phyloP scores from a whole-genome alignment of 495 filamentous ascomycete genomes.

The Hypomontagnella monticulosa region DNA sequence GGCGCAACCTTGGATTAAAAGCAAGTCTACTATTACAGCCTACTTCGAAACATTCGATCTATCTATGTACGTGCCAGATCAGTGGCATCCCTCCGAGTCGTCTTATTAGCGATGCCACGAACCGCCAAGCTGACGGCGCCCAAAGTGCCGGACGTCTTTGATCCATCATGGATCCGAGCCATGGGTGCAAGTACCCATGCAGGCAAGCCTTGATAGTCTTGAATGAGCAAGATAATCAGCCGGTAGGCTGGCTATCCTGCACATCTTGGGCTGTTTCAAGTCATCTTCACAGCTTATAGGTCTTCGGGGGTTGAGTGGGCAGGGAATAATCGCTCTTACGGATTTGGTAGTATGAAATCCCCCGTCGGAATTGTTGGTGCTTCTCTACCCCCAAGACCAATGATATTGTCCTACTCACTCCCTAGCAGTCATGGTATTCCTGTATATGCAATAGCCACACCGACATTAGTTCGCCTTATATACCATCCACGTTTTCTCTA shows the following conservation, averaged over 20 bases:
- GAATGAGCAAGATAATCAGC: constrained; percentile 39
- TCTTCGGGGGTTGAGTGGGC: constrained; percentile 7
- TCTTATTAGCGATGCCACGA: constrained; percentile 37
- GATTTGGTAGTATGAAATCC: constrained; percentile 25
- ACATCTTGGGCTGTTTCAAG: constrained; percentile 39
- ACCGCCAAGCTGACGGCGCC: constrained; percentile 30
- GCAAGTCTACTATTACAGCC: constrained; percentile 9
- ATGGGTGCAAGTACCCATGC: constrained; percentile 32
- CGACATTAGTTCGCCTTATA: constrained; percentile 29
- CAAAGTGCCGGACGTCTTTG: constrained; percentile 34
- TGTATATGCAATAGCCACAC: constrained; percentile 28
- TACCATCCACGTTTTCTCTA: constrained; percentile 34
- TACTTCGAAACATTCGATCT: constrained; percentile 18
- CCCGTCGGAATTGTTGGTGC: constrained; percentile 5
- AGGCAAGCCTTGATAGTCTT: constrained; percentile 14
- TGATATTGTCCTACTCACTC: constrained; percentile 16
- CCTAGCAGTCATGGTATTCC: constrained; percentile 11
- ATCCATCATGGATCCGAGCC: constrained; percentile 38
- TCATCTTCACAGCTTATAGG: constrained; percentile 19
- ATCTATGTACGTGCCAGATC: constrained; percentile 24
- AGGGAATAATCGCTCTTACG: constrained; percentile 28
- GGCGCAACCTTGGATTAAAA: constrained; percentile 33
- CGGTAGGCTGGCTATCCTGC: constrained; percentile 32
- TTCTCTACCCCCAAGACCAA: constrained; percentile 7
- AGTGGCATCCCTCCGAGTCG: constrained; percentile 14